Conservation (phyloP, 1,139 yeast genomes). For the Saccharomycopsis hybrid region DNA sequence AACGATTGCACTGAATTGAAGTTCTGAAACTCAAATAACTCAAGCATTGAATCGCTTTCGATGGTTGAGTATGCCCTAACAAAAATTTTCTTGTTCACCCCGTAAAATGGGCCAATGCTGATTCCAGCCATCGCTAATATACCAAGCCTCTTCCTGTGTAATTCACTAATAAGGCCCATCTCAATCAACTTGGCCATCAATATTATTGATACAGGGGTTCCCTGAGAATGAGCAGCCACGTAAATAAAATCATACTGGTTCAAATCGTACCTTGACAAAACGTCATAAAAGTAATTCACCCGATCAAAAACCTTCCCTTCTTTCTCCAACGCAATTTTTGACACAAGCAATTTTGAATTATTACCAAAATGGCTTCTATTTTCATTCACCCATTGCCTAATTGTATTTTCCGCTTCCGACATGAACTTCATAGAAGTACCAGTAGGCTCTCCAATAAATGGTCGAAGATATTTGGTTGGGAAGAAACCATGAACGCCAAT, state of each 20-base stretch:
- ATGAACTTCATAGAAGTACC: constrained; percentile 88
- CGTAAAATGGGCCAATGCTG: constrained; percentile 89
- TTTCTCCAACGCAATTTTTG: constrained; percentile 86
- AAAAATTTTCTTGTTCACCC: constrained; percentile 74
- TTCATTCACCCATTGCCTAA: constrained; percentile 65
- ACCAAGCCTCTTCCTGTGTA: constrained; percentile 49
- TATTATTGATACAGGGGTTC: constrained; percentile 85
- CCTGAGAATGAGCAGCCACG: constrained; percentile 92
- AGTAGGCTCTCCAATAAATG: constrained; percentile 85
- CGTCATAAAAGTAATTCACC: constrained; percentile 71
- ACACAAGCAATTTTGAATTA: constrained; percentile 51
- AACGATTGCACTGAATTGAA: constrained; percentile 65
- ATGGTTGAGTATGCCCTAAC: constrained; percentile 86
- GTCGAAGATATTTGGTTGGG: constrained; percentile 79
- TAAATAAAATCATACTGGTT: constrained; percentile 56
- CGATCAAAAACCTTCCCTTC: constrained; percentile 88
- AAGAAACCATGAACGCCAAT: constrained; percentile 96
- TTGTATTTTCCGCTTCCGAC: constrained; percentile 75
- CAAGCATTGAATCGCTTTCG: constrained; percentile 79
- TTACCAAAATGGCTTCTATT: constrained; percentile 31
- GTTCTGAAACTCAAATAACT: constrained; percentile 81
- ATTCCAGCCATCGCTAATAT: constrained; percentile 93
- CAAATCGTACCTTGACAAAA: constrained; percentile 47
- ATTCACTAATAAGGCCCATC: constrained; percentile 52
- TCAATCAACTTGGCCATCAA: constrained; percentile 66